Base-by-base conservation (phyloP, 257 asterid species). In the Primulina tabacum region DNA sequence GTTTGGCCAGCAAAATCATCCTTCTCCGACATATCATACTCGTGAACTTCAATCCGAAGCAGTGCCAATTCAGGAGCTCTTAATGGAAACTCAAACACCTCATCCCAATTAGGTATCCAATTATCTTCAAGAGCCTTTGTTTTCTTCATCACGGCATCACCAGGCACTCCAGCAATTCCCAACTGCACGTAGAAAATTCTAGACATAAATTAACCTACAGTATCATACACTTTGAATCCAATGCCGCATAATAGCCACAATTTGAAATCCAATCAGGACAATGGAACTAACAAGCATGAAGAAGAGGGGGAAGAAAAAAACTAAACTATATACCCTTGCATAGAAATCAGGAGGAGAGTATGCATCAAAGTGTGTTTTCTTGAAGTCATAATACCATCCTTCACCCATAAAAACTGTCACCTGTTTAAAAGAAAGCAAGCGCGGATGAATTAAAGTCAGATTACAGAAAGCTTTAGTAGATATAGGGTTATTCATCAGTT, bases 1-100 rank as follows among this genome's bases (percentile, higher is more conserved):
- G 69, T 77, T 43, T 77, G 81, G 29, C 81, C 81, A 0, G 68
- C 81, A 62, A 77, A 77, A 73, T 77, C 81, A n/a, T 77, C 75
- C 77, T 77, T 72, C 71, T 77, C 77, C 37, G 74, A 62, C 77
- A 77, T 77, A 59, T 77, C 81, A 8, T 77, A 67, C 32, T 77
- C 77, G 8, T 72, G 74, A 20, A 72, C 77, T 57, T 77, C 81
- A 16, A 77, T 68, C 34, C 81, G 68, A 11, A 77, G 77, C 53
- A 77, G 53, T 34, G 81, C 77, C 30, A 77, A 58, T 53, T 77
- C 81, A 2, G 81, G 81, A 40, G 72, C 72, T 34, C 77, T 62
- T 65, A 77, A 64, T 24, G 81, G 77, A 71, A 72, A 77, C 8
- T 72, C 65, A 57, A 77, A 77, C 57, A 67, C 81, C 64, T 77